Percentiles rank a stretch among this genome's conserved stretches.
Evolutionary conservation across 2,329 filamentous ascomycete genomes (phyloP).

Genomic region (Apiospora arundinis): DNA sequence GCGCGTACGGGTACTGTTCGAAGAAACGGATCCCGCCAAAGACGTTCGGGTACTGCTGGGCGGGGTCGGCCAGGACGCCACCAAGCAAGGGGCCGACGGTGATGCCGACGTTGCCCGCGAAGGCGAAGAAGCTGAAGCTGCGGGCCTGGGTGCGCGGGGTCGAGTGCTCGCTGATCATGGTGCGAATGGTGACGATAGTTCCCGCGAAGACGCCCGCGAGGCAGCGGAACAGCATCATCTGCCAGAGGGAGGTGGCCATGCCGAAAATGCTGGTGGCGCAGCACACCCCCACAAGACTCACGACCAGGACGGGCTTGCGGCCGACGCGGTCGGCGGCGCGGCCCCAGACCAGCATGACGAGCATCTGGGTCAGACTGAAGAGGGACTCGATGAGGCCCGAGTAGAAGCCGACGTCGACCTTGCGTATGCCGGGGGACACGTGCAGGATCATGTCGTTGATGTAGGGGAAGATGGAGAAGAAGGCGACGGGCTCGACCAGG

Average conservation of each 20-base stretch:
- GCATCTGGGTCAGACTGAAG: conserved; percentile 77
- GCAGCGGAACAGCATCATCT: conserved; percentile 78
- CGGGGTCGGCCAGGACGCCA: conserved; percentile 72
- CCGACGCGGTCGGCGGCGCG: conserved; percentile 70
- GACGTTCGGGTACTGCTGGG: conserved; percentile 62
- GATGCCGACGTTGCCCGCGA: conserved; percentile 76
- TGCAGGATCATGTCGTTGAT: conserved; percentile 78
- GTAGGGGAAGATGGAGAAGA: conserved; percentile 83
- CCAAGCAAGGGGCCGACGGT: conserved; percentile 75
- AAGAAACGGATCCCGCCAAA: conserved; percentile 67
- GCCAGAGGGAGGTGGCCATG: conserved; percentile 67
- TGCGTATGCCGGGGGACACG: conserved; percentile 62
- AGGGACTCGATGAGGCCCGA: conserved; percentile 76
- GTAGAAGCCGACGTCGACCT: conserved; percentile 80
- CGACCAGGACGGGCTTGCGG: conserved; percentile 74
- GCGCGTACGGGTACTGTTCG: conserved; percentile 67
- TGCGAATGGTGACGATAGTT: conserved; percentile 74
- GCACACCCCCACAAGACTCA: conserved; percentile 69
- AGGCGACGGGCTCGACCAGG: conserved; percentile 78
- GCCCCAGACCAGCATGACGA: conserved; percentile 80
- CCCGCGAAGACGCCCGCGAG: conserved; percentile 77
- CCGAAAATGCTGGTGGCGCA: conserved; percentile 71
- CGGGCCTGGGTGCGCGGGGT: conserved; percentile 73
- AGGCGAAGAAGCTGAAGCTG: conserved; percentile 79
- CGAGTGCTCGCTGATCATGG: conserved; percentile 78